A percentile compares a stretch with the other conserved stretches of the same genome.
phyloP scores from a whole-genome alignment of 371 early-diverging fungal genomes.

The Lichtheimia corymbifera region DNA sequence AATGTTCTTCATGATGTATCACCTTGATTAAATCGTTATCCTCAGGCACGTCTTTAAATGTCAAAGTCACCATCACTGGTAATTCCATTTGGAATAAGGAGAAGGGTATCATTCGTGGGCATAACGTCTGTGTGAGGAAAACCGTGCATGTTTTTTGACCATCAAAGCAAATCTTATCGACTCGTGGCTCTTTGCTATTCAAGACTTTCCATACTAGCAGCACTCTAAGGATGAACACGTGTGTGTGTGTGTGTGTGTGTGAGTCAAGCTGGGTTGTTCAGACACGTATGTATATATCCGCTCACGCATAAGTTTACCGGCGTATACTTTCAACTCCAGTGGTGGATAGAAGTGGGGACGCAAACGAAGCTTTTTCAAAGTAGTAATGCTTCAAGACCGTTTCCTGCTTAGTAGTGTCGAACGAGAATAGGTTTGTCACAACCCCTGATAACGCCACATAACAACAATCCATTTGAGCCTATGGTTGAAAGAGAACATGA shows the following conservation, averaged over 20 bases:
- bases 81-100: slow-evolving; percentile 9
- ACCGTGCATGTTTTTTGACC: slow-evolving; percentile 20
- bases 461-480: background rate
- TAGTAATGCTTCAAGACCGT: slow-evolving; percentile 43
- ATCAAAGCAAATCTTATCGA: slow-evolving; percentile 25
- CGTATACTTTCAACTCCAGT: slow-evolving; percentile 56
- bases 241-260: background rate
- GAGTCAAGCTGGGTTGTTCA: slow-evolving; percentile 2
- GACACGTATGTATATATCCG: slow-evolving; percentile 16
- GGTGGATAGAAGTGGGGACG: slow-evolving; percentile 53
- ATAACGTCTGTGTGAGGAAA: slow-evolving; percentile 22
- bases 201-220: slow-evolving; percentile 27
- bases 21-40: slow-evolving; percentile 17
- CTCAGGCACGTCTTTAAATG: slow-evolving; percentile 17
- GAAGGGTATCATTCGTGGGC: slow-evolving; percentile 25
- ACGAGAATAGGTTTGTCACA: slow-evolving; percentile 38
- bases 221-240: slow-evolving; percentile 8
- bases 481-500: background rate
- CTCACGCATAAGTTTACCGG: slow-evolving; percentile 21
- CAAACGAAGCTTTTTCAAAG: slow-evolving; percentile 33
- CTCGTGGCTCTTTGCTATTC: slow-evolving; percentile 20
- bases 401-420: slow-evolving; percentile 33
- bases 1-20: slow-evolving; percentile 21
- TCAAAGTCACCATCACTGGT: slow-evolving; percentile 21
- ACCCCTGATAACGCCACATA: slow-evolving; percentile 23